These are phyloP conservation scores for Xylaria sp. DNA, from an alignment of 2,329 filamentous ascomycete species.

Conservation along the genomic window DNA sequence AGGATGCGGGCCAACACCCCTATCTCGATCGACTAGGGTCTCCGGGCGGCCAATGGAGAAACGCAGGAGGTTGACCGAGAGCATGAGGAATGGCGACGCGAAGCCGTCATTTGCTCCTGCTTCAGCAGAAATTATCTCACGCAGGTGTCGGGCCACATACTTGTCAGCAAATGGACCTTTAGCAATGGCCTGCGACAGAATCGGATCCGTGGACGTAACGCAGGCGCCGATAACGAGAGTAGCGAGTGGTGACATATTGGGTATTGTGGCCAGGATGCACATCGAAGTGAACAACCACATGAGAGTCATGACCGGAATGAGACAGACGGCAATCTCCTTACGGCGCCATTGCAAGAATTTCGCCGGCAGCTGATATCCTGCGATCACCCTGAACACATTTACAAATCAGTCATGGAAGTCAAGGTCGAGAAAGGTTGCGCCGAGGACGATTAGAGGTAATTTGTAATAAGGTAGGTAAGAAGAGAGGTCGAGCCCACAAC, in stretches of 20 bases:
- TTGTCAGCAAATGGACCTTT: constrained; percentile 73
- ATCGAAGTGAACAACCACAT: constrained; percentile 70
- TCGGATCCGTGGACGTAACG: constrained; percentile 70
- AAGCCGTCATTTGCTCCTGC: constrained; percentile 72
- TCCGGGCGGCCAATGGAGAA: constrained; percentile 57
- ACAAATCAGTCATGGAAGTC: constrained; percentile 7
- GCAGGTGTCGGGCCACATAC: constrained; percentile 66
- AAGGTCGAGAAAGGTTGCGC: not conserved
- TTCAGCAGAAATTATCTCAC: constrained; percentile 71
- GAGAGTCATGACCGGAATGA: constrained; percentile 70
- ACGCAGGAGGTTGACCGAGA: constrained; percentile 67
- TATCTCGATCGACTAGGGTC: constrained; percentile 40
- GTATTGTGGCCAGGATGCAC: constrained; percentile 66
- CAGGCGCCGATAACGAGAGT: constrained; percentile 69
- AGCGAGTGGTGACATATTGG: constrained; percentile 63
- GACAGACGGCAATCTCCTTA: constrained; percentile 64
- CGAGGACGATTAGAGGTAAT: not conserved
- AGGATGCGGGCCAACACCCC: constrained; percentile 60
- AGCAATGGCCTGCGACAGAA: constrained; percentile 71
- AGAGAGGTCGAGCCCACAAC: constrained; percentile 51
- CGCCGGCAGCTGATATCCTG: constrained; percentile 70
- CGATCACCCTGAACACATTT: constrained; percentile 58
- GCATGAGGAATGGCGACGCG: constrained; percentile 70
- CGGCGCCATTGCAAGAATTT: constrained; percentile 62
- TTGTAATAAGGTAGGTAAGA: not conserved